Base-by-base conservation (phyloP, 164 flowering plant genomes). In the Nelumbo lutea region DNA sequence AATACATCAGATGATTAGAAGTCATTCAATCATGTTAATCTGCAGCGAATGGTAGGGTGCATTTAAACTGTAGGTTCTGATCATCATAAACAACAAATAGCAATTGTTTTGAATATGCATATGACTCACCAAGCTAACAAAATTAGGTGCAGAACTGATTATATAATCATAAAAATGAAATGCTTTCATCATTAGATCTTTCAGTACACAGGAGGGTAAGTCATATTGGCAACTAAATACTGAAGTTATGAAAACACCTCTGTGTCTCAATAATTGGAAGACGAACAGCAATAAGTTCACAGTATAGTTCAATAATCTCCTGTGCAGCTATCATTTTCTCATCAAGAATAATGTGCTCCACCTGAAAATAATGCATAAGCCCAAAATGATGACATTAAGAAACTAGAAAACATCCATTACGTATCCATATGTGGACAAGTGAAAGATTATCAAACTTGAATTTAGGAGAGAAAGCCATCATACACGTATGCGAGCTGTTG, bases 291-390 rank as follows among this genome's bases (percentile, higher is more conserved):
- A 96, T 86, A 68, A 96, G 97, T 83, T 96, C 99, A 66, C 90
- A 93, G 66, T 83, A 96, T 7, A 96, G 82, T 86, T 96, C 98
- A 72, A 96, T 58, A 61, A 96, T 86, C 82, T 91, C 99, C 61
- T 96, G 99, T 38, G 97, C 97, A 55, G 96, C 98, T 96, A 93
- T 91, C 96, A 93, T 93, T 72, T 91, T 96, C 87, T 93, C 95
- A 78, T 96, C 99, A 70, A 97, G 79, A 53, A 96, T 80, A 13
- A 96, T 90, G 82, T 96, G 98, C 84, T 96, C 99, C 41, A 93
- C 99, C 99, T 96, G 73, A 70, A 76, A 65, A 13, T 11, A 7
- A 68, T 53, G 15, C 14, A 4, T 3, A 53, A 2, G n/a, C 11
- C 15, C 15, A 53, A 9, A 53, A 53, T 53, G 3, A 53, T 13